Evolutionary conservation across 2,329 filamentous ascomycete genomes (phyloP), one percentile per base, ranked within the genome.

Genomic region (Cryphonectria naterciae): DNA sequence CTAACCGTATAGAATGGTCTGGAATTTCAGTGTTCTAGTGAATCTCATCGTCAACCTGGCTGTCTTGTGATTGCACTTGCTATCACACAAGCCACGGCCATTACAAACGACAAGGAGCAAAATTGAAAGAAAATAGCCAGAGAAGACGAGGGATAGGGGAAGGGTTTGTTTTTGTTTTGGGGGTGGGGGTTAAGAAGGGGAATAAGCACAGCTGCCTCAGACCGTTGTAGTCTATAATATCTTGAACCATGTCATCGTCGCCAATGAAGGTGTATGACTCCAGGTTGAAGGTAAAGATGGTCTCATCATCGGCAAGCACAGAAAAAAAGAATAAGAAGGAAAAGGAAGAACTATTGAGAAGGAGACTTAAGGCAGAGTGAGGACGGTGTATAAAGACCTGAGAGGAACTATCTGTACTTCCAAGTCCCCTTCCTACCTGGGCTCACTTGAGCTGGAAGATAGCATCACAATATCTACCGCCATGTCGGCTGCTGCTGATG

Each of bases 211-310:
- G 39, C 49, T 56, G 68, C 63, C 63, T 70, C 63, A 70, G 63
- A 70, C 68, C 68, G 68, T 70, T 70, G 68, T 70, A 70, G 63
- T 70, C 68, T 66, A 49, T 69, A 61, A 43, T 62, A 61, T 65
- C n/a, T 43, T 61, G 56, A 68, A 61, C 49, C 68, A 62, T 41
- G 68, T 70, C 63, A 70, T 54, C 54, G 68, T 66, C 68, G 63
- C 68, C 63, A 70, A 62, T 70, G 68, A 70, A 67, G 68, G 63
- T 49, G 64, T 37, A 61, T 66, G 68, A 70, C 68, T 70, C 63
- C 41, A 52, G 41, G 60, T 70, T 61, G n/a, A 56, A 41, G 39
- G 39, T 28, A n/a, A 32, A 54, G 35, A 60, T 56, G 68, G 68
- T 63, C 68, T 70, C 68, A 62, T 70, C 68, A 70, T 70, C 63